Base-by-base conservation (phyloP, 306 rosid genomes). In the Cicer arietinum region DNA sequence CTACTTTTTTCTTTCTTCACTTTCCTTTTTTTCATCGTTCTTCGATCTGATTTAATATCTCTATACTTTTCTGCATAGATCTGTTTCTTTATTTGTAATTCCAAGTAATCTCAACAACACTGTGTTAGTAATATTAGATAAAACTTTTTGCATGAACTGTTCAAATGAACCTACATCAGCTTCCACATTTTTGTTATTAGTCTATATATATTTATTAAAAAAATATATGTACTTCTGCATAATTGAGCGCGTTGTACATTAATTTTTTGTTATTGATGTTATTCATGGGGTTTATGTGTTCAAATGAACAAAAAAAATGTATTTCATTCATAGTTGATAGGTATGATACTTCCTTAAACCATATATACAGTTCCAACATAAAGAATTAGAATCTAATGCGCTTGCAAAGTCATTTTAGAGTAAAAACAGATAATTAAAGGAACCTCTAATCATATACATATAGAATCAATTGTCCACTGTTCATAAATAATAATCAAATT, bases 41-140 rank as follows among this genome's bases (percentile, higher is more conserved):
- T 44, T 44, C 11, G 78, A 70, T 75, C 80, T 59, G 69, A 53
- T 79, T 77, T 6, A 8, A 6, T 45, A 5, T 7, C 1, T 75
- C 43, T 44, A 69, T 66, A 10, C 35, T 67, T 59, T 20, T 10
- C 14, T 42, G 20, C 17, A 4, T 66, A 50, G 84, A 80, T 80
- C 84, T 80, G 71, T 71, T 66, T 51, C 16, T 8, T 62, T 14
- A 39, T 44, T 53, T 46, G 74, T 46, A 4, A 18, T 43, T 45
- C 14, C 56, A 41, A 30, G 37, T 30, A 30, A 30, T 30, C 37
- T 52, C 1, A 17, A 53, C 17, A 18, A 11, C 37, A 30, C 10
- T 46, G 17, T 11, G 6, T 46, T 17, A 39, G 22, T 66, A 52
- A 77, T 9, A 67, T 12, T 30, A 3, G 37, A 30, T 30, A 3